Percentiles rank a stretch among this genome's conserved stretches.
phyloP scores from a whole-genome alignment of 495 filamentous ascomycete genomes.

The Annulohypoxylon moriforme region DNA sequence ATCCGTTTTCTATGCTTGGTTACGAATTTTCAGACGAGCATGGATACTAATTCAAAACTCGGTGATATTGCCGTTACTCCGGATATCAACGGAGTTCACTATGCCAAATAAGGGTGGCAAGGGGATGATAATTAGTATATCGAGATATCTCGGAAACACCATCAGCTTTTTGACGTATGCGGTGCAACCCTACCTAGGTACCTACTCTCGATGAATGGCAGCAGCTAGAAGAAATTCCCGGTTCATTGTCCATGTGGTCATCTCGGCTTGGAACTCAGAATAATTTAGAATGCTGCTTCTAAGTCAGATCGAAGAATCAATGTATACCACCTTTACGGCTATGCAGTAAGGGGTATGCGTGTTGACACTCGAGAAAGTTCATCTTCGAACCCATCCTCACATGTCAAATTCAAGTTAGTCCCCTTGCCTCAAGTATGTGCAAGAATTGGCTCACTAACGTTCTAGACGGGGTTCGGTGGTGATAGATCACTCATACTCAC shows the following conservation, averaged over 20 bases:
- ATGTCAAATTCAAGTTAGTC: background rate
- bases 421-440: background rate
- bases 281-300: background rate
- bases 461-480: conserved; percentile 8
- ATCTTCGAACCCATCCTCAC: background rate
- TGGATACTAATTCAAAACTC: background rate
- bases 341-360: background rate
- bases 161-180: conserved; percentile 7
- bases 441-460: background rate
- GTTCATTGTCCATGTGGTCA: conserved; percentile 7
- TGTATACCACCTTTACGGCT: background rate
- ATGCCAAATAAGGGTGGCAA: background rate
- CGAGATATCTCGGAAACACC: conserved; percentile 12
- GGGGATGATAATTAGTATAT: background rate
- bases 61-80: conserved; percentile 2
- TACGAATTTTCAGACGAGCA: background rate
- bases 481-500: background rate
- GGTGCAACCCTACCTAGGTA: conserved; percentile 15
- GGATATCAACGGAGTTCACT: background rate
- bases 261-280: conserved; percentile 6
- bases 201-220: conserved; percentile 1
- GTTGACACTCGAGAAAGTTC: background rate
- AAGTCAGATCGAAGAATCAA: background rate
- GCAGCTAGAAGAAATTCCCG: conserved; percentile 8
- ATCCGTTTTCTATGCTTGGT: background rate